A percentile compares a stretch with the other conserved stretches of the same genome.
Conservation (phyloP, 1,284 basidiomycete species). For the Amanita bisporigera region DNA sequence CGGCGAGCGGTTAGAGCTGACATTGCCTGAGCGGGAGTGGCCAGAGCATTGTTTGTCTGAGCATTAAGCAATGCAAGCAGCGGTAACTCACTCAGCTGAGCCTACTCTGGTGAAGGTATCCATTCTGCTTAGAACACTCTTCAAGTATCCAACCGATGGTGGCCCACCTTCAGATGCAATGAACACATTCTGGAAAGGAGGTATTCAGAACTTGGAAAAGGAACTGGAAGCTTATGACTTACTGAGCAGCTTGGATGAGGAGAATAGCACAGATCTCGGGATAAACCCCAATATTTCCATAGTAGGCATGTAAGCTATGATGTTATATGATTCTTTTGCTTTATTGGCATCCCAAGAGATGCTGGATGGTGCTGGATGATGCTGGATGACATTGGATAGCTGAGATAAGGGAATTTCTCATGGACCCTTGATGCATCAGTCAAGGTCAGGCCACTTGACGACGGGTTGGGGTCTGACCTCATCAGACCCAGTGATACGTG, state of each 20-base stretch:
- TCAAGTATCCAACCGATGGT: constrained; percentile 5
- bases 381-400: background rate
- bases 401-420: constrained; percentile 1
- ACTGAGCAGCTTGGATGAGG: constrained; percentile 2
- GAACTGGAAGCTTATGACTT: constrained; percentile 12
- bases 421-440: constrained; percentile 2
- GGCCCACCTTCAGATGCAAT: constrained; percentile 3
- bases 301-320: background rate
- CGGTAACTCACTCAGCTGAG: background rate
- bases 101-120: no score
- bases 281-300: background rate
- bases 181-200: constrained; percentile 9
- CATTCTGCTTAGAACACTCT: constrained; percentile 8
- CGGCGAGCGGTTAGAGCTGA: no score
- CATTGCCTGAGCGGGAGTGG: no score
- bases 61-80: no score
- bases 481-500: no score
- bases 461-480: background rate
- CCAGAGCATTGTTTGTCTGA: no score
- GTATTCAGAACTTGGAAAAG: constrained; percentile 13
- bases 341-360: no score
- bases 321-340: background rate
- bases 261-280: background rate
- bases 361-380: background rate
- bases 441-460: background rate